Evolutionary conservation across 306 rosid species (phyloP), one percentile per base, ranked within the genome.

Genomic region (Elaeagnus macrophylla): DNA sequence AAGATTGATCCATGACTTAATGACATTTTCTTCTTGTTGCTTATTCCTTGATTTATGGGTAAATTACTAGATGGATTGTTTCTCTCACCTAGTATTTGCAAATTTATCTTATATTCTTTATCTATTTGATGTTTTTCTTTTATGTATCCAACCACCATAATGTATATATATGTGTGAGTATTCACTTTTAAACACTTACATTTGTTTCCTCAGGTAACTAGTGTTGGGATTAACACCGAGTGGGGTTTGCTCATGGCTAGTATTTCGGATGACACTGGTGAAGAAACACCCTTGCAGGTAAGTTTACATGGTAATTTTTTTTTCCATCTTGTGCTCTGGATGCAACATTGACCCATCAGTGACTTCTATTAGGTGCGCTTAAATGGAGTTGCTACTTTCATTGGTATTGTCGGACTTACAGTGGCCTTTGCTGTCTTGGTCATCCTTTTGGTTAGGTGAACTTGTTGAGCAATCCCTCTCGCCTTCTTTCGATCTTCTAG

Each of bases 201-300:
- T 8, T 61, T 65, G 0, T 41, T 67, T 62, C 63, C 12, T 44
- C 58, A 93, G 99, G 99, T 88, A 41, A 83, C 89, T 0, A 73
- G 94, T 73, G 99, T 93, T 67, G 99, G 99, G 57, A 15, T 77
- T 50, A 88, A 93, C 79, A 93, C 99, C 46, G 99, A 93, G 71
- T 93, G 96, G 96, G 97, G 99, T 57, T 79, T 93, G 77, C 90
- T 93, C 36, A 93, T 93, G 99, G 93, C 99, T 67, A 93, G 95
- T 73, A 93, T 93, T 72, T 83, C 96, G 16, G 99, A 93, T 72
- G 99, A 93, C 76, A 84, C 77, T 17, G 99, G 96, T 51, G 96
- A 93, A 75, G 99, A 93, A 79, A 93, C 97, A 56, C 97, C 95
- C 32, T 83, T 89, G 87, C 97, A 89, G 94, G 97, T 85, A 25